A percentile compares a stretch with the other conserved stretches of the same genome.
These are phyloP conservation scores for Lepiota venenata DNA, from an alignment of 768 basidiomycete genomes.

Conservation along the genomic window DNA sequence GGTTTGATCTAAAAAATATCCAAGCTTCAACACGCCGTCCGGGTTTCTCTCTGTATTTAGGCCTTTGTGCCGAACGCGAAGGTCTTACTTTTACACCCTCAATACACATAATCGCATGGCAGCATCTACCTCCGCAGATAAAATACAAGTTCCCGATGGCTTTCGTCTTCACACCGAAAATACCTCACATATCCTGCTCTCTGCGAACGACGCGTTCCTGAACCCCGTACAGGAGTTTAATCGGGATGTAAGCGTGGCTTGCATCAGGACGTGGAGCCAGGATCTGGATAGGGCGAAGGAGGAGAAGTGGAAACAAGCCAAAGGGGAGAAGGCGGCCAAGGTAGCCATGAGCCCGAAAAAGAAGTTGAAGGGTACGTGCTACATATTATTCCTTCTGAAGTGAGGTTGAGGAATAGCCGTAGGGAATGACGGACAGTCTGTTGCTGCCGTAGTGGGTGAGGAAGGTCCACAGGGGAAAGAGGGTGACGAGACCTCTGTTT, in stretches of 20 bases:
- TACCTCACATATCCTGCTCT: slow-evolving; percentile 74
- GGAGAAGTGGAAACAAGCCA: slow-evolving; percentile 51
- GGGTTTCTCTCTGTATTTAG: slow-evolving; percentile 15
- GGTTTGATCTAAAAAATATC: not conserved
- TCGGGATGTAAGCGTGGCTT: slow-evolving; percentile 88
- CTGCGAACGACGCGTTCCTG: slow-evolving; percentile 84
- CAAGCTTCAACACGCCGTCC: slow-evolving; percentile 16
- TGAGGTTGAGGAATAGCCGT: not conserved
- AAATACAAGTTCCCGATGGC: slow-evolving; percentile 58
- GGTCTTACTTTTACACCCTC: not conserved
- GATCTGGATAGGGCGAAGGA: slow-evolving; percentile 60
- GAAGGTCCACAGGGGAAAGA: not conserved
- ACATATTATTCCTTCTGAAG: not conserved
- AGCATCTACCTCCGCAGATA: slow-evolving; percentile 15
- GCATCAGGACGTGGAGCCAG: slow-evolving; percentile 88
- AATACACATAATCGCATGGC: slow-evolving; percentile 18
- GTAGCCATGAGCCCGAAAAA: slow-evolving; percentile 26
- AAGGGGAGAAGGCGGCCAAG: slow-evolving; percentile 46
- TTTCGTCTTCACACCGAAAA: slow-evolving; percentile 81
- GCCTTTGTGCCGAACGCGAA: slow-evolving; percentile 22
- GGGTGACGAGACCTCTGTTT: not conserved
- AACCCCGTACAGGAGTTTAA: slow-evolving; percentile 99
- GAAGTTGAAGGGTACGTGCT: slow-evolving; percentile 43
- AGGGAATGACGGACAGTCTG: slow-evolving; percentile 4
- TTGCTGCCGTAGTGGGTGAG: not conserved